phyloP scores from a whole-genome alignment of 2,329 filamentous ascomycete genomes.

The Bipolaris zeicola region DNA sequence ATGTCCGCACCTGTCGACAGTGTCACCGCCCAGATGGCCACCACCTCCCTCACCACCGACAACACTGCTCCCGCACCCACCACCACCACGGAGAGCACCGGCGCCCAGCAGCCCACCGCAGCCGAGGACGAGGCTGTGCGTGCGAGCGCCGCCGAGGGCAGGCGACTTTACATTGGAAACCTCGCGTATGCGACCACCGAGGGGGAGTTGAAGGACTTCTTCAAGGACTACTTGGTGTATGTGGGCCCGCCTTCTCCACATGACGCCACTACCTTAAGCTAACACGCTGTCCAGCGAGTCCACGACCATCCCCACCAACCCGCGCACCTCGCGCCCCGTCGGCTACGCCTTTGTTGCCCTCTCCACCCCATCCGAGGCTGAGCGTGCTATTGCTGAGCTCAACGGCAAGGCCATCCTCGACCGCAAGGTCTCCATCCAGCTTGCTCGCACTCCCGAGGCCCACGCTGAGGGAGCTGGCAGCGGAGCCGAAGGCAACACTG shows the following conservation, averaged over 20 bases:
- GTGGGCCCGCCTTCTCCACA: constrained; percentile 52
- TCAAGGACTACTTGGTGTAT: constrained; percentile 99
- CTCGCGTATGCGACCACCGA: constrained; percentile 99
- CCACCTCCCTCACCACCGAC: constrained; percentile 65
- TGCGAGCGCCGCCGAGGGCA: constrained; percentile 96
- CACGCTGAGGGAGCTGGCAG: constrained; percentile 74
- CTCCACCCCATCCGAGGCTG: constrained; percentile 89
- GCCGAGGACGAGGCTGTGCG: constrained; percentile 88
- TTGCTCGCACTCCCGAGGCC: constrained; percentile 94
- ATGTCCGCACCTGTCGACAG: constrained; percentile 88
- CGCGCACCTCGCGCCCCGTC: constrained; percentile 96
- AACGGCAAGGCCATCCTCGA: constrained; percentile 95
- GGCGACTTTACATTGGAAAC: constrained; percentile 99
- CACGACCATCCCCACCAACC: constrained; percentile 99
- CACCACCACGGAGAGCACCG: constrained; percentile 53
- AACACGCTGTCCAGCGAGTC: constrained; percentile 73
- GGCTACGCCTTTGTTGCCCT: constrained; percentile 99
- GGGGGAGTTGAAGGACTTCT: constrained; percentile 99
- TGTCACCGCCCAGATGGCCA: constrained; percentile 73
- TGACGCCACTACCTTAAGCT: constrained; percentile 22
- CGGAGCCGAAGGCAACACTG: constrained; percentile 74
- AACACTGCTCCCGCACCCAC: constrained; percentile 20
- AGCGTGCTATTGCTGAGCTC: constrained; percentile 92
- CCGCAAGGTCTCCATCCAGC: constrained; percentile 98
- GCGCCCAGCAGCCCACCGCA: constrained; percentile 68